A percentile compares a stretch with the other conserved stretches of the same genome.
phyloP scores from a whole-genome alignment of 345 rosid species.

The Citrus unshiu region DNA sequence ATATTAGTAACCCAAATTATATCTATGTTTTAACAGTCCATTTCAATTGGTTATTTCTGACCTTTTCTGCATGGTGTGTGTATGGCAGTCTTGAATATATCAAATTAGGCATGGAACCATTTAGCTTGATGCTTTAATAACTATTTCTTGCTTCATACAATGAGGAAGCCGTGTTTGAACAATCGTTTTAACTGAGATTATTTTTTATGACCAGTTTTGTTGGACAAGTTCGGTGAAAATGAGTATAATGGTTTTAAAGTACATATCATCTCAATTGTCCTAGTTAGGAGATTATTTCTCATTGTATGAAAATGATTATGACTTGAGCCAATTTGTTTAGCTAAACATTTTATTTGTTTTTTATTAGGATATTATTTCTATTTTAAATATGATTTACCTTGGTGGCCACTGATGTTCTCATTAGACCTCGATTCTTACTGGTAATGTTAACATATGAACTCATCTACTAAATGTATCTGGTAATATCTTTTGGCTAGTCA shows the following conservation, averaged over 20 bases:
- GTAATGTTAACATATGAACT: not conserved
- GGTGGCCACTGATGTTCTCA: not conserved
- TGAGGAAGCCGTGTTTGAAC: not conserved
- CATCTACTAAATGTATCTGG: not conserved
- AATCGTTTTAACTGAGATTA: not conserved
- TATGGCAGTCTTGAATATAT: not conserved
- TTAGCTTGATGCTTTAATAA: not conserved
- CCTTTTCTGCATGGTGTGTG: not conserved
- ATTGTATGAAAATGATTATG: no score
- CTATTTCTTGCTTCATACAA: not conserved
- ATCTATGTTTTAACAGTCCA: not conserved
- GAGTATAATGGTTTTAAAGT: no score
- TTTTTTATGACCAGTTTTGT: no score
- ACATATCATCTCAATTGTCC: no score
- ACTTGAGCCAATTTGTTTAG: not conserved
- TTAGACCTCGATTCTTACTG: not conserved
- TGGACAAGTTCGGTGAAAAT: no score
- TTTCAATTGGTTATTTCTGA: not conserved
- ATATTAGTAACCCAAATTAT: not conserved
- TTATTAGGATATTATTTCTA: not conserved
- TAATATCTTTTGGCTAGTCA: not conserved
- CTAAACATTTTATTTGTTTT: not conserved
- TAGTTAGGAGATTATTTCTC: not conserved
- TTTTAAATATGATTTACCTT: not conserved
- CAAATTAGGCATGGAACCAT: not conserved